Percentiles rank a stretch among this genome's conserved stretches.
Conservation (phyloP, 139 green algal genomes). For the Chlorella sp. region DNA sequence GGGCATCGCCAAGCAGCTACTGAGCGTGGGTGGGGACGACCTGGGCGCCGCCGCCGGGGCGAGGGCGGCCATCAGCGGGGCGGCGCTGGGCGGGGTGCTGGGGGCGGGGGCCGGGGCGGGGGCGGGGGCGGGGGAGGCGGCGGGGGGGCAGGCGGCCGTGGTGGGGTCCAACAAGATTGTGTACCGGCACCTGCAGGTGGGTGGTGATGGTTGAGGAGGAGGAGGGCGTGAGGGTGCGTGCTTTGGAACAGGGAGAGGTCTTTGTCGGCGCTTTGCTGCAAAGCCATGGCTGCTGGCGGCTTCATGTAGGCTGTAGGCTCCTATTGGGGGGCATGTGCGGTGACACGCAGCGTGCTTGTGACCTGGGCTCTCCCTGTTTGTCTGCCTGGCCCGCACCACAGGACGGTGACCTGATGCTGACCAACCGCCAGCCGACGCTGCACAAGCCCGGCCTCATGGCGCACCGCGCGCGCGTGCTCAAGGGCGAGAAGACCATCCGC, state of each 20-base stretch:
- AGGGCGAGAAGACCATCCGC: slow-evolving; percentile 91
- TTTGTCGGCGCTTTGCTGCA: too few relatives aligned
- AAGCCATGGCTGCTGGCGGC: too few relatives aligned
- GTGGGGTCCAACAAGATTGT: slow-evolving; percentile 46
- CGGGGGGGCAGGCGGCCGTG: background rate
- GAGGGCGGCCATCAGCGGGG: background rate
- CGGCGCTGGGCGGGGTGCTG: background rate
- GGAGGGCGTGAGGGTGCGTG: too few relatives aligned
- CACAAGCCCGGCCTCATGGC: slow-evolving; percentile 91
- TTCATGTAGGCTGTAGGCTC: too few relatives aligned
- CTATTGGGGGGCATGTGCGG: background rate
- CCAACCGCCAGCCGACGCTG: slow-evolving; percentile 98
- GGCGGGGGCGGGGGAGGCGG: background rate
- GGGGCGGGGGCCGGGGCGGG: background rate
- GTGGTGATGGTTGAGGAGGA: too few relatives aligned
- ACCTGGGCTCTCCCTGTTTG: slow-evolving; percentile 72
- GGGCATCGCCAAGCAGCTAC: slow-evolving; percentile 76
- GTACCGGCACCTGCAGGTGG: slow-evolving; percentile 74
- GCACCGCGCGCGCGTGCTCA: slow-evolving; percentile 58
- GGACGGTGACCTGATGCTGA: slow-evolving; percentile 95
- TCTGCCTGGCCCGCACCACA: background rate
- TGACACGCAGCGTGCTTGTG: slow-evolving; percentile 46
- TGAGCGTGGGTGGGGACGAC: slow-evolving; percentile 24
- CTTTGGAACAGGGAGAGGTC: too few relatives aligned
- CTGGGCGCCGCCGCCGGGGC: background rate